Percentiles rank a stretch among this genome's conserved stretches.
Evolutionary conservation across 2,329 filamentous ascomycete species (phyloP).

Genomic region (Metarhizium brunneum): DNA sequence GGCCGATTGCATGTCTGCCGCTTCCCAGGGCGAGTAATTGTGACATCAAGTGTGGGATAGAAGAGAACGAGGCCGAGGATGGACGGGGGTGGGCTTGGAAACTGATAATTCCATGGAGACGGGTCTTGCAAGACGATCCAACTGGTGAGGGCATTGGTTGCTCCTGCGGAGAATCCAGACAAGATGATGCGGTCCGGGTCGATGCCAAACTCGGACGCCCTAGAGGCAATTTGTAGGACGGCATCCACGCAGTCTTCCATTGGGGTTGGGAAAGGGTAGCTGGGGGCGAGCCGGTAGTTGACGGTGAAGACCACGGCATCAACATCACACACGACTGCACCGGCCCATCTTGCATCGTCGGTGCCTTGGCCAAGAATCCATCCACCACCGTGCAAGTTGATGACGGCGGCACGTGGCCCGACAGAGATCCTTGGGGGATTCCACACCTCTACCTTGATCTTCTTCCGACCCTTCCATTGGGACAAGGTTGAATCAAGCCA

Average conservation of each 20-base stretch:
- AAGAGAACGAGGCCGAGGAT: slow-evolving; percentile 47
- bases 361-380: slow-evolving; percentile 55
- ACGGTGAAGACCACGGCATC: slow-evolving; percentile 53
- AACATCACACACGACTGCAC: slow-evolving; percentile 39
- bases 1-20: slow-evolving; percentile 43
- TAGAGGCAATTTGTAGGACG: slow-evolving; percentile 47
- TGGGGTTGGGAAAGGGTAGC: slow-evolving; percentile 53
- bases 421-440: slow-evolving; percentile 23
- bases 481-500: slow-evolving; percentile 35
- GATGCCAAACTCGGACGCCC: slow-evolving; percentile 47
- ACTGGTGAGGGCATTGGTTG: slow-evolving; percentile 41
- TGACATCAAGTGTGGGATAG: slow-evolving; percentile 56
- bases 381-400: slow-evolving; percentile 61
- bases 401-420: slow-evolving; percentile 40
- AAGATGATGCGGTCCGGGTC: slow-evolving; percentile 47
- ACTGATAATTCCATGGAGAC: slow-evolving; percentile 26
- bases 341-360: slow-evolving; percentile 54
- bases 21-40: slow-evolving; percentile 44
- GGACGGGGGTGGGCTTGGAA: slow-evolving; percentile 29
- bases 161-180: slow-evolving; percentile 57
- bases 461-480: slow-evolving; percentile 23
- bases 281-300: slow-evolving; percentile 60
- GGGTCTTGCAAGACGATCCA: slow-evolving; percentile 37
- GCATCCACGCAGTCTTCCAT: slow-evolving; percentile 59
- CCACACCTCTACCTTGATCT: slow-evolving; percentile 40